Conservation (phyloP, 2,329 filamentous ascomycete genomes). For the Chrysosporium queenslandicum region DNA sequence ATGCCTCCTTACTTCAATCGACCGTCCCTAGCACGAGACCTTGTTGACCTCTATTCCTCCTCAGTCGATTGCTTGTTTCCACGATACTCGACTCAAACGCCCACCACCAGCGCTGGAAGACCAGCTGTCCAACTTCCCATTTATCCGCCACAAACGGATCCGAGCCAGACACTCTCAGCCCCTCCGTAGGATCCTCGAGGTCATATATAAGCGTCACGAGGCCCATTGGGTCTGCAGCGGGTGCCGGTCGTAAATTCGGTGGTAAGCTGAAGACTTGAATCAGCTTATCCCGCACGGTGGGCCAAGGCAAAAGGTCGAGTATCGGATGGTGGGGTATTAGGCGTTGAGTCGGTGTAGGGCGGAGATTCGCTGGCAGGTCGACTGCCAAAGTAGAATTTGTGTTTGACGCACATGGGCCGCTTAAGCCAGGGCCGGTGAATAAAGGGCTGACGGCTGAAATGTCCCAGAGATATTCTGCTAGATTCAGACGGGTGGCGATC, state of each 20-base stretch:
- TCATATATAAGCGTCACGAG: constrained; percentile 48
- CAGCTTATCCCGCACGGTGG: constrained; percentile 43
- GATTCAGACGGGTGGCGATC: constrained; percentile 42
- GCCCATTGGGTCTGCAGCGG: constrained; percentile 40
- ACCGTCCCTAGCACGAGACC: constrained; percentile 16
- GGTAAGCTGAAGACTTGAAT: constrained; percentile 46
- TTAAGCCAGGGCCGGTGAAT: constrained; percentile 18
- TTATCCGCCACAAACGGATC: constrained; percentile 42
- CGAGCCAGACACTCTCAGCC: constrained; percentile 41
- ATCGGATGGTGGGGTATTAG: constrained; percentile 48
- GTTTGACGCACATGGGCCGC: not conserved
- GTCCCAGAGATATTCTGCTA: constrained; percentile 38
- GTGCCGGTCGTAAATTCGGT: constrained; percentile 39
- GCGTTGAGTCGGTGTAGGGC: constrained; percentile 43
- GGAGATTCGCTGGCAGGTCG: constrained; percentile 41
- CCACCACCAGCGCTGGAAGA: constrained; percentile 54
- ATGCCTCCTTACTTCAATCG: too few species aligned
- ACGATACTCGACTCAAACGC: constrained; percentile 46
- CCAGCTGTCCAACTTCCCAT: constrained; percentile 51
- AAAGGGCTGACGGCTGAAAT: constrained; percentile 43
- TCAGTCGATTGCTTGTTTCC: constrained; percentile 45
- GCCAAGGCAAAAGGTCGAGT: constrained; percentile 51
- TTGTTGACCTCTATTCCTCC: constrained; percentile 38
- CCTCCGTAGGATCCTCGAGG: constrained; percentile 47
- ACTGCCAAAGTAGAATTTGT: constrained; percentile 13